Evolutionary conservation across 1,139 yeast species (phyloP).

Genomic region (Kazachstania sp.): DNA sequence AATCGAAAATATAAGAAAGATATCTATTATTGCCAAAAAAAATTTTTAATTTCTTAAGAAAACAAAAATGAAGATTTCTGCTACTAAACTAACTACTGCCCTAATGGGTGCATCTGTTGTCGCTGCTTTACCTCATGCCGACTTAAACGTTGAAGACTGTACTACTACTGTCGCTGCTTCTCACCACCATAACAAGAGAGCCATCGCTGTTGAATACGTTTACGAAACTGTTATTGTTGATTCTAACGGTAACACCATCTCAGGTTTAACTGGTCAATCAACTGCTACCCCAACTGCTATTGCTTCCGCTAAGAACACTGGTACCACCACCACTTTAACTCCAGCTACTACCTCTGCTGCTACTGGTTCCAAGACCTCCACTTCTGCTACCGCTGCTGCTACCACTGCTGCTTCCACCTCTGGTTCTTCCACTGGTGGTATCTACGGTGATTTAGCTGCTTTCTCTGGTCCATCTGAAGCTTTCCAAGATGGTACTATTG

Average conservation of each 20-base stretch:
- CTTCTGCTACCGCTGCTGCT: constrained; percentile 27
- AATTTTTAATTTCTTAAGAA: background rate
- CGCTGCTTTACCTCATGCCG: constrained; percentile 13
- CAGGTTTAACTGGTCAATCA: constrained; percentile 5
- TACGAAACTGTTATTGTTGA: constrained; percentile 73
- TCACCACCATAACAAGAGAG: constrained; percentile 68
- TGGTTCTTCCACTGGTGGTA: constrained; percentile 31
- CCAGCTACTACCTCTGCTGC: constrained; percentile 18
- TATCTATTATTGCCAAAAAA: background rate
- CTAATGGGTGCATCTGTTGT: constrained; percentile 24
- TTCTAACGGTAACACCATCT: constrained; percentile 47
- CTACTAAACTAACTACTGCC: constrained; percentile 21
- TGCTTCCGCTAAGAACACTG: constrained; percentile 10
- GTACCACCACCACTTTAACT: constrained; percentile 25
- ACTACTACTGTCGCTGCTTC: constrained; percentile 32
- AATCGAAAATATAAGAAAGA: background rate
- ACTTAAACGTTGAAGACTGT: constrained; percentile 11
- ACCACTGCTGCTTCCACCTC: constrained; percentile 32
- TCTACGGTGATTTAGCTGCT: constrained; percentile 48
- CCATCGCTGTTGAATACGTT: constrained; percentile 72
- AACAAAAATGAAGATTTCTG: constrained; percentile 15
- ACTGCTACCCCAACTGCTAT: constrained; percentile 8
- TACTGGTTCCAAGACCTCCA: constrained; percentile 25
- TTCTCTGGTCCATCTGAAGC: constrained; percentile 44
- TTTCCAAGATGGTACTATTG: constrained; percentile 56